These are phyloP conservation scores for Ophioceras dolichostomum DNA, from an alignment of 2,329 filamentous ascomycete species.

Conservation along the genomic window DNA sequence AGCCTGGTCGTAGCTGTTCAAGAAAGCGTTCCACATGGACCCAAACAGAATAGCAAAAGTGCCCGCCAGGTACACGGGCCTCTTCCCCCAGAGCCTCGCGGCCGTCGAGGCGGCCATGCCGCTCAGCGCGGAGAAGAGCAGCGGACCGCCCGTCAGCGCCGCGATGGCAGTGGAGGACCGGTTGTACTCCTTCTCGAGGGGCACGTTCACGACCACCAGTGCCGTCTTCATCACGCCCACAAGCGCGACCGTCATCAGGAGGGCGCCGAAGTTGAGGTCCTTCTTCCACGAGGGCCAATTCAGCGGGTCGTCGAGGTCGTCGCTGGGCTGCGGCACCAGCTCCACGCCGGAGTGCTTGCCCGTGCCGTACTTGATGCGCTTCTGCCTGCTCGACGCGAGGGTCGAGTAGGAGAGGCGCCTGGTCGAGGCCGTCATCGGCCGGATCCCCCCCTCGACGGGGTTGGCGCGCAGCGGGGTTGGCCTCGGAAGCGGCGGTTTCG, in stretches of 20 bases:
- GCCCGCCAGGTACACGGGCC: slow-evolving; percentile 38
- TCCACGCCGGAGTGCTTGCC: slow-evolving; percentile 30
- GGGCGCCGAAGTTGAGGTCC: slow-evolving; percentile 31
- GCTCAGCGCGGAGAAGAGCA: slow-evolving; percentile 34
- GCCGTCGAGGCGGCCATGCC: slow-evolving; percentile 29
- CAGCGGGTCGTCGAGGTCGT: slow-evolving; percentile 41
- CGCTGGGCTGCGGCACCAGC: slow-evolving; percentile 41
- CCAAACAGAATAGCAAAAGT: slow-evolving; percentile 33
- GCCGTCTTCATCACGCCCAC: slow-evolving; percentile 41
- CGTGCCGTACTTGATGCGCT: slow-evolving; percentile 32
- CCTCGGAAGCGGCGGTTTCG: background rate
- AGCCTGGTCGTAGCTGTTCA: slow-evolving; percentile 27
- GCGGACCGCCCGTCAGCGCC: slow-evolving; percentile 38
- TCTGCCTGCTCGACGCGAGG: slow-evolving; percentile 16
- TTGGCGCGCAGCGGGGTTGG: slow-evolving; percentile 6
- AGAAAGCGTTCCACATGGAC: slow-evolving; percentile 35
- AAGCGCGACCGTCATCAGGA: slow-evolving; percentile 33
- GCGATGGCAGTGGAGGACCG: slow-evolving; percentile 34
- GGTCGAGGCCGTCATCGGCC: slow-evolving; percentile 18
- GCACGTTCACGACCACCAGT: slow-evolving; percentile 33
- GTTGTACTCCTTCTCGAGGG: slow-evolving; percentile 27
- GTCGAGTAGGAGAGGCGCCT: slow-evolving; percentile 22
- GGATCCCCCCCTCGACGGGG: slow-evolving; percentile 1
- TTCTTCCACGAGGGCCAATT: slow-evolving; percentile 46
- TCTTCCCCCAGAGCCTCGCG: slow-evolving; percentile 36